Evolutionary conservation across 108 stramenopile genomes (phyloP).

Genomic region (Phaeodactylum tricornutum): DNA sequence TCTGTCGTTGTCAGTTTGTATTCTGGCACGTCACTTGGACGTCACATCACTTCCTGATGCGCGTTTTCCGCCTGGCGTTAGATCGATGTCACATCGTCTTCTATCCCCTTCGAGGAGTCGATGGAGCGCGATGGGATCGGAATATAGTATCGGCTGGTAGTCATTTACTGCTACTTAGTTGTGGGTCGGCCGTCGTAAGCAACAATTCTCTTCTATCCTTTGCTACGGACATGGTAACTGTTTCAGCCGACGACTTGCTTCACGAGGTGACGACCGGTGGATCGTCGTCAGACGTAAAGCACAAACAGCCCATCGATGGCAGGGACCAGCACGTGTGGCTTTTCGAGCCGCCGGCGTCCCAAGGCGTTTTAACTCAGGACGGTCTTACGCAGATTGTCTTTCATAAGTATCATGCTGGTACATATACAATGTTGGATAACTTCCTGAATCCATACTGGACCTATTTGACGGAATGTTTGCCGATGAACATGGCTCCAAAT

Average conservation of each 20-base stretch:
- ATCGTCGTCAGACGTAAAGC: neutral
- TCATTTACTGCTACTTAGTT: neutral
- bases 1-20: no score
- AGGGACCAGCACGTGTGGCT: slow-evolving; percentile 15
- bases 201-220: neutral
- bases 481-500: slow-evolving; percentile 86
- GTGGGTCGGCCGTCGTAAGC: neutral
- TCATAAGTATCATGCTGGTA: slow-evolving; percentile 67
- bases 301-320: slow-evolving; percentile 7
- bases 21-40: no score
- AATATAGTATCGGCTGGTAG: neutral
- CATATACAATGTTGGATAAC: slow-evolving; percentile 64
- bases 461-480: slow-evolving; percentile 60
- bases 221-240: neutral
- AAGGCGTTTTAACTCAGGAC: slow-evolving; percentile 26
- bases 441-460: slow-evolving; percentile 80
- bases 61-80: no score
- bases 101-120: neutral
- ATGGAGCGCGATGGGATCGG: neutral
- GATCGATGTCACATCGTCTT: no score
- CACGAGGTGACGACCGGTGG: neutral
- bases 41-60: no score
- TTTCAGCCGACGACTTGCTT: neutral
- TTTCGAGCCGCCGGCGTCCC: slow-evolving; percentile 6
- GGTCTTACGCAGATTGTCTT: slow-evolving; percentile 60